phyloP scores from a whole-genome alignment of 148 eudicot genomes.

The Nepenthes mirabilis region DNA sequence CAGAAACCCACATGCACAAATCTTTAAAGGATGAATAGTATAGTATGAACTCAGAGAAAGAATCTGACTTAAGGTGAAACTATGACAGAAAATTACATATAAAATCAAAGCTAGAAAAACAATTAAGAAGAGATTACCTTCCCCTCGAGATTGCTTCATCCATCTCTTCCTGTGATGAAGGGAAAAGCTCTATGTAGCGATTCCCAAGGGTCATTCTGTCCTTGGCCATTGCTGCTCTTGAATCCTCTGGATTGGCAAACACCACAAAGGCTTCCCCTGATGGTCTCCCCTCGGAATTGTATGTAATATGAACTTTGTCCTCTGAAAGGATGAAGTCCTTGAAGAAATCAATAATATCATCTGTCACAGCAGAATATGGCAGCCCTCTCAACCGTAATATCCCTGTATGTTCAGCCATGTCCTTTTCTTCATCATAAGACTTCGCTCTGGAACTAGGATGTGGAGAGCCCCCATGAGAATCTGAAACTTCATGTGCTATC shows the following conservation, averaged over 20 bases:
- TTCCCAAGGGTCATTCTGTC: slow-evolving; percentile 74
- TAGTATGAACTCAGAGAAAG: neutral
- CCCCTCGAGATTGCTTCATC: slow-evolving; percentile 67
- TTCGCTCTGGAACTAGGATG: slow-evolving; percentile 50
- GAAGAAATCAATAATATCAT: slow-evolving; percentile 56
- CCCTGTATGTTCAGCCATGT: slow-evolving; percentile 62
- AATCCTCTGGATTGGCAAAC: slow-evolving; percentile 67
- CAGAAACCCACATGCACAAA: too few species aligned
- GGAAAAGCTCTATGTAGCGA: slow-evolving; percentile 86
- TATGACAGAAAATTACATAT: neutral
- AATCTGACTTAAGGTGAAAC: neutral
- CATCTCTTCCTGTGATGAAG: slow-evolving; percentile 72
- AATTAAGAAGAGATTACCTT: slow-evolving; percentile 28
- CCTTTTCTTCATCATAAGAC: slow-evolving; percentile 56
- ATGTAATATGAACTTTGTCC: slow-evolving; percentile 48
- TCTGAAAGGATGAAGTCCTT: slow-evolving; percentile 50
- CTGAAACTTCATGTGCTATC: slow-evolving; percentile 64
- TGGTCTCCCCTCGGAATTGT: slow-evolving; percentile 58
- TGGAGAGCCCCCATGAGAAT: slow-evolving; percentile 58
- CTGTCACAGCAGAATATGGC: slow-evolving; percentile 60
- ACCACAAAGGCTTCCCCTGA: slow-evolving; percentile 93
- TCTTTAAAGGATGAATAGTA: too few species aligned
- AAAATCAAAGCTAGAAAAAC: neutral
- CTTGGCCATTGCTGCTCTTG: slow-evolving; percentile 74
- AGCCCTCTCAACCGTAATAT: slow-evolving; percentile 70